Evolutionary conservation across 345 rosid species (phyloP).

Genomic region (Gossypium longicalyx): DNA sequence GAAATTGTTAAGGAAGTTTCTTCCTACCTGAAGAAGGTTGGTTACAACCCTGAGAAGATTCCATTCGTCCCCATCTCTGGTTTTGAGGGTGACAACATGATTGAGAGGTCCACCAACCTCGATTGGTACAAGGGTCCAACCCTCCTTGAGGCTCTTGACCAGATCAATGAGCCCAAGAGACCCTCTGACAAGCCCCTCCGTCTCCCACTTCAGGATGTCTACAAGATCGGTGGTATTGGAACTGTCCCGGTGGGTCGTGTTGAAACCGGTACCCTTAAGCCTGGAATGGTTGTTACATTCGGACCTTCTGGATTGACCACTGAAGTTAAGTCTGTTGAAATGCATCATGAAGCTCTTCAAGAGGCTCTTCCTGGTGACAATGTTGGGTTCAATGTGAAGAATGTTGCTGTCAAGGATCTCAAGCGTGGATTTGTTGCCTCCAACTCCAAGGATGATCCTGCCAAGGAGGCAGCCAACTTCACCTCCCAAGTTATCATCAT

Average conservation of each 20-base stretch:
- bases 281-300: conserved; percentile 74
- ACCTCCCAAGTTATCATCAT: conserved; percentile 86
- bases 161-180: conserved; percentile 70
- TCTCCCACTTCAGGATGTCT: conserved; percentile 82
- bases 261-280: conserved; percentile 69
- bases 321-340: conserved; percentile 90
- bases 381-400: conserved; percentile 81
- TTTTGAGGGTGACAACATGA: conserved; percentile 88
- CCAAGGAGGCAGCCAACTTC: conserved; percentile 74
- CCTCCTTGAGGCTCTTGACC: conserved; percentile 64
- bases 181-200: conserved; percentile 91
- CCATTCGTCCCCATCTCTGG: conserved; percentile 80
- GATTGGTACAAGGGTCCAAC: conserved; percentile 87
- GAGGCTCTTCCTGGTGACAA: conserved; percentile 87
- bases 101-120: conserved; percentile 68
- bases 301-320: conserved; percentile 74
- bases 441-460: conserved; percentile 85
- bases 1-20: conserved; percentile 75
- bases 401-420: conserved; percentile 81
- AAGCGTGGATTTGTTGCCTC: conserved; percentile 82
- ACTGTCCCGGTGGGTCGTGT: conserved; percentile 83
- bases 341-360: conserved; percentile 78
- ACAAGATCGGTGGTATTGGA: conserved; percentile 88
- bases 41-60: conserved; percentile 72
- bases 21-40: conserved; percentile 76